A percentile compares a stretch with the other conserved stretches of the same genome.
phyloP scores from a whole-genome alignment of 495 filamentous ascomycete species.

The Entonaema liquescens region DNA sequence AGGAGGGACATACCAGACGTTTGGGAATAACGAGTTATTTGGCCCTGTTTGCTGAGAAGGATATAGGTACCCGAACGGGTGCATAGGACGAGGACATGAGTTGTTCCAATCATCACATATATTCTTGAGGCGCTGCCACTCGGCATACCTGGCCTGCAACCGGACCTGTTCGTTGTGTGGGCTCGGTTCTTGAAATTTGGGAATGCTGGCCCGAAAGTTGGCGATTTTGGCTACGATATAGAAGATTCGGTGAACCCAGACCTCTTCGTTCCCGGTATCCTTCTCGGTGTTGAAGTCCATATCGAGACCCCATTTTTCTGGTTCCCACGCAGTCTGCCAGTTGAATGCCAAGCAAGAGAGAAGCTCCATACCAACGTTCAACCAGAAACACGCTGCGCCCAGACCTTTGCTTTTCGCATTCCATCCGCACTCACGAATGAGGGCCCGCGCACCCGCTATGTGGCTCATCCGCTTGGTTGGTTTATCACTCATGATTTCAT shows the following conservation, averaged over 20 bases:
- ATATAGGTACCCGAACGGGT: constrained; percentile 79
- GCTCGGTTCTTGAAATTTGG: constrained; percentile 65
- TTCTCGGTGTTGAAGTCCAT: constrained; percentile 69
- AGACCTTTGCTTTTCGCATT: constrained; percentile 80
- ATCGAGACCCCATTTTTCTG: constrained; percentile 90
- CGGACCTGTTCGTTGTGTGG: constrained; percentile 69
- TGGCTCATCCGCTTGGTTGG: constrained; percentile 83
- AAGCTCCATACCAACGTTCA: constrained; percentile 90
- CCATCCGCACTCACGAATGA: constrained; percentile 94
- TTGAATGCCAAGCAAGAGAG: constrained; percentile 86
- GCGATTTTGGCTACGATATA: constrained; percentile 90
- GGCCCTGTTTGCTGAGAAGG: constrained; percentile 67
- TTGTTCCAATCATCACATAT: constrained; percentile 85
- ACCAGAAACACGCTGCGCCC: constrained; percentile 92
- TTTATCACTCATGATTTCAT: constrained; percentile 87
- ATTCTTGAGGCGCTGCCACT: constrained; percentile 78
- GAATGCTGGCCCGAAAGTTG: constrained; percentile 78
- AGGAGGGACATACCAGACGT: constrained; percentile 74
- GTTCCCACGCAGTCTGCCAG: constrained; percentile 90
- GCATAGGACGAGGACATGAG: constrained; percentile 83
- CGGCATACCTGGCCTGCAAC: constrained; percentile 69
- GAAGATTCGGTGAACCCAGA: constrained; percentile 91
- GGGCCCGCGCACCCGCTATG: constrained; percentile 82
- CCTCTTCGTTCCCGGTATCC: constrained; percentile 69
- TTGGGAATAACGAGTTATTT: constrained; percentile 80